Evolutionary conservation across 148 eudicot genomes (phyloP).

Genomic region (Dianthus caryophyllus): DNA sequence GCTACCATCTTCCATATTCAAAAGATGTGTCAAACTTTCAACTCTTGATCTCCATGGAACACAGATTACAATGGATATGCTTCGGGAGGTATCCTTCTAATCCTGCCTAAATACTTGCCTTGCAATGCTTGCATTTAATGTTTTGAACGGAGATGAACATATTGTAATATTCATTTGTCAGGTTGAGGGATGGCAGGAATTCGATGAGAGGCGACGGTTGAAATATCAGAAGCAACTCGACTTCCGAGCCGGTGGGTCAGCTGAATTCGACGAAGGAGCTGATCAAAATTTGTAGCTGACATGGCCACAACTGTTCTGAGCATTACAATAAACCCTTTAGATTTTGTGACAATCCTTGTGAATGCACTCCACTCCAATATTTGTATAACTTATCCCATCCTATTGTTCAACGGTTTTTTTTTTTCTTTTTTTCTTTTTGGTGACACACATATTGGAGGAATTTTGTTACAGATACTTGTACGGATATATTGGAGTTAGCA

Average conservation of each 20-base stretch:
- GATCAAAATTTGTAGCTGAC: slow-evolving; percentile 48
- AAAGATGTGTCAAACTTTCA: slow-evolving; percentile 56
- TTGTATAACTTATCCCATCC: background rate
- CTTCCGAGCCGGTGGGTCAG: slow-evolving; percentile 64
- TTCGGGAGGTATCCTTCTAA: slow-evolving; percentile 52
- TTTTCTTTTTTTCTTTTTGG: too few species aligned
- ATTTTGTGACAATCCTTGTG: too few species aligned
- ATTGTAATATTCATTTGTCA: slow-evolving; percentile 23
- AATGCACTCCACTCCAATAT: background rate
- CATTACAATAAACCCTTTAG: background rate
- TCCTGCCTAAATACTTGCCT: slow-evolving; percentile 7
- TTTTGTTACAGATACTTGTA: background rate
- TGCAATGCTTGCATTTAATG: background rate
- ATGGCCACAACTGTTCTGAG: background rate
- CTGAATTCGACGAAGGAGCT: slow-evolving; percentile 92
- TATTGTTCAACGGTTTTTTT: background rate
- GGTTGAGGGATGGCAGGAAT: slow-evolving; percentile 90
- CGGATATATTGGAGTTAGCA: background rate
- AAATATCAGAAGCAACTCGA: slow-evolving; percentile 89
- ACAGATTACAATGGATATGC: slow-evolving; percentile 69
- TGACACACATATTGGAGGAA: too few species aligned
- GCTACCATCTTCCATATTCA: slow-evolving; percentile 62
- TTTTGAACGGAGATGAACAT: background rate
- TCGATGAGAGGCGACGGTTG: slow-evolving; percentile 66
- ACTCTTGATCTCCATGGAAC: slow-evolving; percentile 88